Evolutionary conservation across 192 early-diverging fungal species (phyloP).

Genomic region (Phlyctochytrium bullatum): DNA sequence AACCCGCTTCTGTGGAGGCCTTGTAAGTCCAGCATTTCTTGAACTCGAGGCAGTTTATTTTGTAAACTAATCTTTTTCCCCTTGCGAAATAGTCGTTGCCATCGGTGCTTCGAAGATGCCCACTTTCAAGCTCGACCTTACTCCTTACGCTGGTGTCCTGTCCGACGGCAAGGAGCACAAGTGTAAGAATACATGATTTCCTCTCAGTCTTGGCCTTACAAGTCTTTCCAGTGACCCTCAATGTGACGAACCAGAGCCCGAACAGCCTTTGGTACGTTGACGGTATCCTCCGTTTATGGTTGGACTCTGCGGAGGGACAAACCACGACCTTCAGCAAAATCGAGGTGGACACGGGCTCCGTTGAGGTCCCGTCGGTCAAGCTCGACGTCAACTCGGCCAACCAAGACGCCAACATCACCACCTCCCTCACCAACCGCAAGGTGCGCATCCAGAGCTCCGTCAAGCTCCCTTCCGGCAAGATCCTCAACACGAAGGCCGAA

Average conservation of each 20-base stretch:
- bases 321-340: not conserved
- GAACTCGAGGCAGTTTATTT: too few relatives aligned
- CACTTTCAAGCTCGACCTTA: slow-evolving; percentile 22
- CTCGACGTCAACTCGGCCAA: not conserved
- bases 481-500: not conserved
- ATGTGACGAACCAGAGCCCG: slow-evolving; percentile 22
- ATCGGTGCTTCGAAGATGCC: slow-evolving; percentile 24
- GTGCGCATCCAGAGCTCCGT: not conserved
- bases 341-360: not conserved
- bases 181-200: slow-evolving; percentile 4
- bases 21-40: too few relatives aligned
- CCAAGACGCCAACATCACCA: slow-evolving; percentile 10
- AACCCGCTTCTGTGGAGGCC: too few relatives aligned
- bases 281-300: slow-evolving; percentile 26
- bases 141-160: slow-evolving; percentile 21
- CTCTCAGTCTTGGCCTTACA: not conserved
- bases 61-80: too few relatives aligned
- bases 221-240: slow-evolving; percentile 14
- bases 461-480: not conserved
- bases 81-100: slow-evolving; percentile 5
- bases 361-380: not conserved
- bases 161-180: slow-evolving; percentile 12
- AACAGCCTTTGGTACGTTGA: slow-evolving; percentile 27
- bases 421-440: slow-evolving; percentile 1
- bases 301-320: not conserved